These are phyloP conservation scores for Colletotrichum horii DNA, from an alignment of 2,329 filamentous ascomycete species.

Conservation along the genomic window DNA sequence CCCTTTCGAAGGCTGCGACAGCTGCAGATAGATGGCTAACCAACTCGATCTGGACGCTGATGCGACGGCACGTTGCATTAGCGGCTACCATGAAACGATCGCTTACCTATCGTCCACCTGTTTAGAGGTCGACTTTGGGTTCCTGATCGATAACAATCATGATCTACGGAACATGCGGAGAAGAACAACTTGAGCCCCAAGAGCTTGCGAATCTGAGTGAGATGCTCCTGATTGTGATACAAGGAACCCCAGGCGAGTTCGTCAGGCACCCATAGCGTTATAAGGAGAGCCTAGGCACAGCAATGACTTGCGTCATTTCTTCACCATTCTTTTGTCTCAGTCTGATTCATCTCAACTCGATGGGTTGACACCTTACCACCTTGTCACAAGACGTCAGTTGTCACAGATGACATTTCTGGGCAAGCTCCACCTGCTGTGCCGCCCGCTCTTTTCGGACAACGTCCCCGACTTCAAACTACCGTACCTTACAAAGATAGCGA, in stretches of 20 bases:
- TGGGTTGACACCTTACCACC: slow-evolving; percentile 1
- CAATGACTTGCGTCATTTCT: not conserved
- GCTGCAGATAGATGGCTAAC: not conserved
- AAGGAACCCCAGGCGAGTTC: not conserved
- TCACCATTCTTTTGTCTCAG: not conserved
- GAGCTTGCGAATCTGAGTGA: not conserved
- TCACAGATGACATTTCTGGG: slow-evolving; percentile 7
- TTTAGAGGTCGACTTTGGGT: not conserved
- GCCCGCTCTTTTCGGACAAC: not conserved
- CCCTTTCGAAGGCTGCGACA: not conserved
- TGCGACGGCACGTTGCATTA: not conserved
- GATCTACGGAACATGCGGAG: not conserved
- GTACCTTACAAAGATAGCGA: not conserved
- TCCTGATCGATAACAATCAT: not conserved
- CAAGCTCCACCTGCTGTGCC: not conserved
- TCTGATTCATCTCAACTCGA: slow-evolving; percentile 12
- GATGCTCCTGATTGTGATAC: not conserved
- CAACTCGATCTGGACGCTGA: not conserved
- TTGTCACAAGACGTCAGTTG: slow-evolving; percentile 19
- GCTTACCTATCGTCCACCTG: not conserved
- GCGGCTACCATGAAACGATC: not conserved
- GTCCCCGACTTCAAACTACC: not conserved
- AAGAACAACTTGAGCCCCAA: not conserved
- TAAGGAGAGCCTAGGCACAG: not conserved
- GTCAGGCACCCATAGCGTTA: not conserved